Evolutionary conservation across 1,284 basidiomycete genomes (phyloP).

Genomic region (Trichosporon sp.): DNA sequence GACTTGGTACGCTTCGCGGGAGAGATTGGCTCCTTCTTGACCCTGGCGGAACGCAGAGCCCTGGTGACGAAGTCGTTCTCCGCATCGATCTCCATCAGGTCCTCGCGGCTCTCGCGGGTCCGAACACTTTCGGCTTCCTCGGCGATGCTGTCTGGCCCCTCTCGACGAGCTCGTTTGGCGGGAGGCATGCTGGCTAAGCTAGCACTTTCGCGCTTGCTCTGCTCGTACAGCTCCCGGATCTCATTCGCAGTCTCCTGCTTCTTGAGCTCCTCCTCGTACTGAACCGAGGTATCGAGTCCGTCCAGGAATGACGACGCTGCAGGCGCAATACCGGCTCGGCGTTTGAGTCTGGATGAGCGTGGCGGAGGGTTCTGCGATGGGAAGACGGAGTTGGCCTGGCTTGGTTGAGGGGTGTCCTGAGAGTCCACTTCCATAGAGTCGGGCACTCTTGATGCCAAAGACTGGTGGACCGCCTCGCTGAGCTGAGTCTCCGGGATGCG

Average conservation of each 20-base stretch:
- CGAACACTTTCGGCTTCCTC: background rate
- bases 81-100: slow-evolving; percentile 31
- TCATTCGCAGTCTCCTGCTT: slow-evolving; percentile 28
- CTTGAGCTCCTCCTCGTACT: slow-evolving; percentile 21
- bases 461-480: background rate
- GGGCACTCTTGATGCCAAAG: slow-evolving; percentile 4
- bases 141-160: background rate
- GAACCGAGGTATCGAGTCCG: slow-evolving; percentile 18
- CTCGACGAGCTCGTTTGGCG: background rate
- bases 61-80: slow-evolving; percentile 19
- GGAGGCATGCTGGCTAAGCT: background rate
- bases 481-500: slow-evolving; percentile 12
- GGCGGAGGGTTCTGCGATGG: background rate
- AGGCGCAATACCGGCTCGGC: slow-evolving; percentile 17
- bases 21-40: slow-evolving; percentile 1
- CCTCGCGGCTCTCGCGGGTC: background rate
- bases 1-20: background rate
- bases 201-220: slow-evolving; percentile 17
- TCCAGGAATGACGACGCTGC: slow-evolving; percentile 18
- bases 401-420: background rate
- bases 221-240: slow-evolving; percentile 36
- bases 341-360: slow-evolving; percentile 16
- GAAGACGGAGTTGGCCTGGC: background rate
- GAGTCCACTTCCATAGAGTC: slow-evolving; percentile 19
- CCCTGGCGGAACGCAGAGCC: slow-evolving; percentile 1